These are phyloP conservation scores for Pseudogymnoascus sp. DNA, from an alignment of 2,329 filamentous ascomycete genomes.

Conservation along the genomic window DNA sequence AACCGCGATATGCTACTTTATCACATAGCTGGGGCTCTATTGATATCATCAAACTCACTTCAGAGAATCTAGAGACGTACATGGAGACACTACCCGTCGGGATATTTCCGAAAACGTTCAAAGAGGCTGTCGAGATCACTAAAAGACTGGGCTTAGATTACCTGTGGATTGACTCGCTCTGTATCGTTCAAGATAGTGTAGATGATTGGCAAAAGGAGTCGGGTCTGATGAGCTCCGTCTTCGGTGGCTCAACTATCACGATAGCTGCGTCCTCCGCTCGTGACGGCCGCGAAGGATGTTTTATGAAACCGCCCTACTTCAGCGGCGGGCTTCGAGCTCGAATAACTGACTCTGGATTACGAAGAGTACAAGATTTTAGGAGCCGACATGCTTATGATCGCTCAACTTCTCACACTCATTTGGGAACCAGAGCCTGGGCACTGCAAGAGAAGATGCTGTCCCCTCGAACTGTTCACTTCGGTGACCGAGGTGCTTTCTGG, in stretches of 20 bases:
- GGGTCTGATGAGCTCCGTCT: constrained; percentile 13
- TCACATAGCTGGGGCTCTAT: constrained; percentile 16
- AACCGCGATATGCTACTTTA: constrained; percentile 13
- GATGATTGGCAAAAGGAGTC: constrained; percentile 21
- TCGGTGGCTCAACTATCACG: constrained; percentile 12
- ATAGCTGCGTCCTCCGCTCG: constrained; percentile 15
- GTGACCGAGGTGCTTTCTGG: constrained; percentile 17
- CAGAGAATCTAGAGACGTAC: not conserved
- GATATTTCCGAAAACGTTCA: constrained; percentile 21
- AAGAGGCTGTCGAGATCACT: constrained; percentile 22
- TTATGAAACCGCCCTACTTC: constrained; percentile 7
- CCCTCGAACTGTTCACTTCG: constrained; percentile 16
- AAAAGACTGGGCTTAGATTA: constrained; percentile 18
- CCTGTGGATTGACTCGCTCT: constrained; percentile 26
- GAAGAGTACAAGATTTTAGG: constrained; percentile 14
- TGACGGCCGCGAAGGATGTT: constrained; percentile 14
- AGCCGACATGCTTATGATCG: not conserved
- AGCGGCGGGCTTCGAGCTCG: constrained; percentile 13
- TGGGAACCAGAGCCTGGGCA: constrained; percentile 13
- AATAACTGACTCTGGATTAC: constrained; percentile 9
- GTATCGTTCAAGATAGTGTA: constrained; percentile 21
- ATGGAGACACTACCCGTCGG: constrained; percentile 11
- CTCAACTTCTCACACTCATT: constrained; percentile 11
- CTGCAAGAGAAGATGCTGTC: constrained; percentile 15
- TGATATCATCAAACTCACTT: not conserved